Base-by-base conservation (phyloP, 345 rosid genomes). In the Physaria fendleri region DNA sequence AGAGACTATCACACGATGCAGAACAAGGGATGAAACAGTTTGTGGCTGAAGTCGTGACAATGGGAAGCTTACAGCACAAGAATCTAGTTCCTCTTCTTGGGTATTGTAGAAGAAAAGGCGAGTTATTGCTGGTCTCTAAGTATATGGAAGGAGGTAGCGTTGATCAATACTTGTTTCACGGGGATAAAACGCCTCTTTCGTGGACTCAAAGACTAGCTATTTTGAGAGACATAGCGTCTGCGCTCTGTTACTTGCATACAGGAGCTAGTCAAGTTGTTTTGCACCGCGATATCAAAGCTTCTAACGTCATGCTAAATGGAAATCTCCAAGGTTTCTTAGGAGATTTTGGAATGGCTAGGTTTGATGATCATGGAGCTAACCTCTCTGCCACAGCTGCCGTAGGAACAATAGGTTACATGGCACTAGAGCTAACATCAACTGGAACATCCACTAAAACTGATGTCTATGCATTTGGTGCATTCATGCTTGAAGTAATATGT, bases 321-420 rank as follows among this genome's bases (percentile, higher is more conserved):
- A n/a, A n/a, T n/a, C n/a, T n/a, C n/a, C n/a, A n/a, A n/a, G n/a
- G n/a, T n/a, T n/a, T n/a, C n/a, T n/a, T 82, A 16, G 82, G 80
- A 3, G 87, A 82, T 56, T 82, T 75, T 38, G 84, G 87, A 8
- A 78, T 79, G 37, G 75, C 80, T 0, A 66, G 38, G 56, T 59
- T 73, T 39, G 50, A 77, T 10, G 76, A 79, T 54, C 82, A 22
- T 1, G 66, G 62, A 6, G 55, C 32, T 1, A 43, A 52, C 58
- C 45, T 71, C 5, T 67, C 64, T 16, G 71, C 82, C 7, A 79
- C 78, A 10, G 69, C 68, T 2, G 34, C 56, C 15, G 76, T 75
- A 7, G 84, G 87, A 22, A 82, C 84, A 2, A 16, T 73, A n/a
- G 87, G 84, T 5, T 79, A 82, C 46, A 46, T 82, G 27, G 82